Percentiles rank a stretch among this genome's conserved stretches.
These are phyloP conservation scores for Ophiostoma australiae DNA, from an alignment of 2,329 filamentous ascomycete genomes.

Conservation along the genomic window DNA sequence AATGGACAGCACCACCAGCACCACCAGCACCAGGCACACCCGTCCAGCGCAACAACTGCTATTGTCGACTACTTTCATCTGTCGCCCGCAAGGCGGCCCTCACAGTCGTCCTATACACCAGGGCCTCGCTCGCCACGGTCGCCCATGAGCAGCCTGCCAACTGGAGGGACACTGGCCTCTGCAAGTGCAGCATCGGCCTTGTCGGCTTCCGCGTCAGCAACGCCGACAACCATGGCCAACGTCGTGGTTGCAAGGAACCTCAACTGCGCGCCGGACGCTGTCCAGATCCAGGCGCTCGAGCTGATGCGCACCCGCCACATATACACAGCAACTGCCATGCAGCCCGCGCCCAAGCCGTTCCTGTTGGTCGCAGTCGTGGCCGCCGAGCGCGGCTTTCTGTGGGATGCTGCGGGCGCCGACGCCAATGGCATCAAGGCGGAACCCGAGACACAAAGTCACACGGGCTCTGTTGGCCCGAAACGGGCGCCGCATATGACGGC, in stretches of 20 bases:
- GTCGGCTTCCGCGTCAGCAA: constrained; percentile 27
- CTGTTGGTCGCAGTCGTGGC: constrained; percentile 71
- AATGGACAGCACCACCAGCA: constrained; percentile 22
- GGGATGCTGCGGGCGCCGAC: constrained; percentile 9
- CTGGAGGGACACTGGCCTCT: background rate
- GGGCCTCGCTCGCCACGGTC: constrained; percentile 12
- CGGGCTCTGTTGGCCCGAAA: constrained; percentile 6
- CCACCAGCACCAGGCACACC: constrained; percentile 19
- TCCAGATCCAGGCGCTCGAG: constrained; percentile 77
- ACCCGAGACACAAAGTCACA: background rate
- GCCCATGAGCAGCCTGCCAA: background rate
- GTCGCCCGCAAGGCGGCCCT: constrained; percentile 5
- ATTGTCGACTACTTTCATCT: constrained; percentile 30
- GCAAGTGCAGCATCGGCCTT: constrained; percentile 5
- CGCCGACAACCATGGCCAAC: constrained; percentile 59
- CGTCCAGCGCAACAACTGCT: background rate
- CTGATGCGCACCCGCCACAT: constrained; percentile 75
- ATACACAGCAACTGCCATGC: constrained; percentile 67
- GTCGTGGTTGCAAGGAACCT: constrained; percentile 78
- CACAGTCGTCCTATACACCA: constrained; percentile 10
- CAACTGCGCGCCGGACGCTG: constrained; percentile 63
- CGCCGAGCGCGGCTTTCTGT: constrained; percentile 41
- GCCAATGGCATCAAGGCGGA: background rate
- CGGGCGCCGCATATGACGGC: constrained; percentile 46
- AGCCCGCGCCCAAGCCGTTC: constrained; percentile 71